These are phyloP conservation scores for Chrysopogon serrulatus DNA, from an alignment of 176 grass and related monocot genomes.

Conservation along the genomic window DNA sequence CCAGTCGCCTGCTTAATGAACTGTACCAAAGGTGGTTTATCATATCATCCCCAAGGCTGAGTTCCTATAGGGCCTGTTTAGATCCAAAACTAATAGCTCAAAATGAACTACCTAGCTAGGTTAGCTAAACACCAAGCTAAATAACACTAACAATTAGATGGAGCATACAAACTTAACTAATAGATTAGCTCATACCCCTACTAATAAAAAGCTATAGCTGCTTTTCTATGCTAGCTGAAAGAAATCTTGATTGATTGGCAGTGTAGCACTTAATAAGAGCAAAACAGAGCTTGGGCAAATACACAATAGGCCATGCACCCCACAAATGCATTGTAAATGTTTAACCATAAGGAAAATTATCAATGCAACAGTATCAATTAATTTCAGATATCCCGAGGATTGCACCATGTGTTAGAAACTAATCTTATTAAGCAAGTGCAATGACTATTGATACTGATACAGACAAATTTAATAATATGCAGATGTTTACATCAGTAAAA, in stretches of 20 bases:
- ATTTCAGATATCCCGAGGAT: background rate
- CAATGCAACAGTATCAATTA: background rate
- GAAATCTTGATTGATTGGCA: background rate
- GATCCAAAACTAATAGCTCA: no score
- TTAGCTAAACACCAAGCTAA: no score
- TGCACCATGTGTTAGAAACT: background rate
- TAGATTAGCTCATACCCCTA: no score
- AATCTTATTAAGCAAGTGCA: background rate
- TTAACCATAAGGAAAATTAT: background rate
- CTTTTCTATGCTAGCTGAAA: no score
- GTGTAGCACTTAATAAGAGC: background rate
- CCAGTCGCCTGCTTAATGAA: no score
- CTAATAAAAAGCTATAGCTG: no score
- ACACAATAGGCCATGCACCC: background rate
- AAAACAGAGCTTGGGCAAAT: background rate
- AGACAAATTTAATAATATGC: background rate
- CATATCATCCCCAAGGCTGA: background rate
- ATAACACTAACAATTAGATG: no score
- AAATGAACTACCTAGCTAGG: no score
- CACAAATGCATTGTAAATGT: background rate
- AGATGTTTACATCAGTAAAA: background rate
- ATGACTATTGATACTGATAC: background rate
- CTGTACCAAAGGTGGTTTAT: background rate
- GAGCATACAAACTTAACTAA: no score
- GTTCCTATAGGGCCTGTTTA: background rate